These are phyloP conservation scores for Xylaria polymorpha DNA, from an alignment of 2,329 filamentous ascomycete species.

Conservation along the genomic window DNA sequence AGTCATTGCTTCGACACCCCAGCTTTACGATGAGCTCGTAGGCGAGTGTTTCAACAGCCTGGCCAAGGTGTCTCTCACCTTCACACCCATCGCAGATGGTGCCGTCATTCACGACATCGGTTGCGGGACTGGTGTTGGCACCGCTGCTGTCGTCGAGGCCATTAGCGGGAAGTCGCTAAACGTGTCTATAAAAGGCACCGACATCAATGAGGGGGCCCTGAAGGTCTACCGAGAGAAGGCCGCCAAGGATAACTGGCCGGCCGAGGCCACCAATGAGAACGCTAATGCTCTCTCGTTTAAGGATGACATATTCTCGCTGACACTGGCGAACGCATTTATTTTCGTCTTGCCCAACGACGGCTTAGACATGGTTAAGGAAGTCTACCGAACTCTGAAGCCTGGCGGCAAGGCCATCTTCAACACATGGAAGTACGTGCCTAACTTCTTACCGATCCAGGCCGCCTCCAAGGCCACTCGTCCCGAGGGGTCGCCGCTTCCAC, in stretches of 20 bases:
- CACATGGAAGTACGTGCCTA: constrained; percentile 30
- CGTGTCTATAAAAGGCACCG: constrained; percentile 28
- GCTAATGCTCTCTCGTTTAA: constrained; percentile 6
- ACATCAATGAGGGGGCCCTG: constrained; percentile 31
- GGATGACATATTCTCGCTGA: constrained; percentile 28
- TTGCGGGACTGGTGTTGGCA: constrained; percentile 29
- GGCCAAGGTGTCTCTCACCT: constrained; percentile 20
- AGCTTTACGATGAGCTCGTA: constrained; percentile 30
- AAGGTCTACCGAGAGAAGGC: constrained; percentile 26
- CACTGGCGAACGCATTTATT: constrained; percentile 30
- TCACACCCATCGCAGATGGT: constrained; percentile 20
- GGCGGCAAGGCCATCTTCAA: constrained; percentile 33
- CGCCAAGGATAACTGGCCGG: constrained; percentile 23
- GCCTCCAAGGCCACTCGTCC: constrained; percentile 30
- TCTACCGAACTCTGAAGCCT: constrained; percentile 34
- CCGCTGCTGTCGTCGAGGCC: constrained; percentile 16
- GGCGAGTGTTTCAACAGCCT: constrained; percentile 23
- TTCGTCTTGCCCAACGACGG: constrained; percentile 32
- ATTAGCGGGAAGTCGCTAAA: constrained; percentile 8
- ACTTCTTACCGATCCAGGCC: constrained; percentile 21
- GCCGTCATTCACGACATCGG: constrained; percentile 29
- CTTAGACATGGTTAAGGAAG: constrained; percentile 28
- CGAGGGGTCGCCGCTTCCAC: constrained; percentile 27
- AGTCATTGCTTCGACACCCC: constrained; percentile 5
- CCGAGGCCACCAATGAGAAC: constrained; percentile 15